These are phyloP conservation scores for Trebouxiophyceae sp. DNA, from an alignment of 163 green algal species.

Conservation along the genomic window DNA sequence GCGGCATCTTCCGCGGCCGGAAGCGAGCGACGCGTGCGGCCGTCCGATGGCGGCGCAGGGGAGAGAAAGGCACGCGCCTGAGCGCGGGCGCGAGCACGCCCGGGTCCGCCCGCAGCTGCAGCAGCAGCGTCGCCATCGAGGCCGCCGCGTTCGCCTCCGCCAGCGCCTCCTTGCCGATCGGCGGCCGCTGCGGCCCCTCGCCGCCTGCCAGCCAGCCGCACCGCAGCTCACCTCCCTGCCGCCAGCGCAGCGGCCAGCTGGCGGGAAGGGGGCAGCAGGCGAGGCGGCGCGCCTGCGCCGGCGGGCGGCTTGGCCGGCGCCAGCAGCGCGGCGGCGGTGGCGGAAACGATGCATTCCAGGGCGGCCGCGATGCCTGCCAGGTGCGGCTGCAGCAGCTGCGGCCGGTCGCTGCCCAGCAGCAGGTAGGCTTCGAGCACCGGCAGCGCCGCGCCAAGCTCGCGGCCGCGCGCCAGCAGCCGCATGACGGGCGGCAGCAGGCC, in stretches of 20 bases:
- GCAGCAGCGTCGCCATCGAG: constrained; percentile 44
- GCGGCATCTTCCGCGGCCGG: background rate
- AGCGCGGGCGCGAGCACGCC: constrained; percentile 29
- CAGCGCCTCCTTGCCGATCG: constrained; percentile 27
- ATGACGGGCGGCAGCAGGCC: constrained; percentile 16
- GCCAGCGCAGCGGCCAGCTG: constrained; percentile 9
- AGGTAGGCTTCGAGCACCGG: constrained; percentile 42
- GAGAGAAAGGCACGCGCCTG: background rate
- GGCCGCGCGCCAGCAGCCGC: constrained; percentile 38
- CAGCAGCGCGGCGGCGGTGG: no score
- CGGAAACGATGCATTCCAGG: no score
- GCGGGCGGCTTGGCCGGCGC: no score
- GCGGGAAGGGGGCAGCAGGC: constrained; percentile 2
- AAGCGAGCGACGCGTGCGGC: background rate
- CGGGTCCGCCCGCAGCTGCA: constrained; percentile 34
- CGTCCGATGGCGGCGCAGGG: background rate
- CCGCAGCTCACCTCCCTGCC: background rate
- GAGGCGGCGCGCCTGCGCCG: background rate
- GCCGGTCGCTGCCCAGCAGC: constrained; percentile 26
- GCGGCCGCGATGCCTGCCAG: constrained; percentile 22
- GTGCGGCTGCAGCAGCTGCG: constrained; percentile 8
- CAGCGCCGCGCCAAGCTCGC: constrained; percentile 32
- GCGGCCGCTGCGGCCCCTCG: no score
- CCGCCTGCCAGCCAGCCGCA: background rate
- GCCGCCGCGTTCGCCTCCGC: constrained; percentile 36